Percentiles rank a stretch among this genome's conserved stretches.
These are phyloP conservation scores for Solanum chmielewskii DNA, from an alignment of 257 asterid genomes.

Conservation along the genomic window DNA sequence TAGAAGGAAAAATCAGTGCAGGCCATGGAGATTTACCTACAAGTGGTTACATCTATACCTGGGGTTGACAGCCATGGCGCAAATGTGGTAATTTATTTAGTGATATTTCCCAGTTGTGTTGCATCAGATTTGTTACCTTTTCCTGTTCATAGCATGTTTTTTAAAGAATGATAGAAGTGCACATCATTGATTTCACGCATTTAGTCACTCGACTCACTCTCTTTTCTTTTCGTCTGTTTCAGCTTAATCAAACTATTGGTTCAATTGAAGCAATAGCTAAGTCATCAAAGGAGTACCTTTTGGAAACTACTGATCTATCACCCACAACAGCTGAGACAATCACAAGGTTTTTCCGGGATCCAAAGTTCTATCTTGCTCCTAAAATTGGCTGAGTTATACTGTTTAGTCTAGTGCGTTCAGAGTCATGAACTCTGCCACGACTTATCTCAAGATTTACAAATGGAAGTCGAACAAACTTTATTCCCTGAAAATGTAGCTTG, in stretches of 20 bases:
- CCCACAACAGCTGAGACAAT: slow-evolving; percentile 72
- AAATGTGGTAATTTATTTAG: slow-evolving; percentile 40
- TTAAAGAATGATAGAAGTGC: not conserved
- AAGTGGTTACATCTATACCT: slow-evolving; percentile 84
- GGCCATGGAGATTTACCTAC: slow-evolving; percentile 55
- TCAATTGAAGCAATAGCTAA: slow-evolving; percentile 89
- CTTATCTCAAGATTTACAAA: not conserved
- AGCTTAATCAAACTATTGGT: slow-evolving; percentile 89
- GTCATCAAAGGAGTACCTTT: slow-evolving; percentile 67
- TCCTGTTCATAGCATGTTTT: not conserved
- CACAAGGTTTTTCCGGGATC: slow-evolving; percentile 71
- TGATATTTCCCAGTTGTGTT: not conserved
- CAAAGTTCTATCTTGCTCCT: slow-evolving; percentile 67
- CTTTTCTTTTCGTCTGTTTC: slow-evolving; percentile 5
- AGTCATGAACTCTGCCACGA: not conserved
- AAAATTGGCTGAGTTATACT: slow-evolving; percentile 24
- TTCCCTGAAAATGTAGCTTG: not conserved
- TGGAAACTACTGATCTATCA: slow-evolving; percentile 88
- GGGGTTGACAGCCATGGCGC: slow-evolving; percentile 87
- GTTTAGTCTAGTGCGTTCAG: not conserved
- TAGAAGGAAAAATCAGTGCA: slow-evolving; percentile 73
- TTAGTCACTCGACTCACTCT: not conserved
- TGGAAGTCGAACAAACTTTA: not conserved
- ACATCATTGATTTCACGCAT: not conserved
- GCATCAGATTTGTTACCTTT: not conserved